phyloP scores from a whole-genome alignment of 2,329 filamentous ascomycete genomes.

The Tolypocladium tropicale region DNA sequence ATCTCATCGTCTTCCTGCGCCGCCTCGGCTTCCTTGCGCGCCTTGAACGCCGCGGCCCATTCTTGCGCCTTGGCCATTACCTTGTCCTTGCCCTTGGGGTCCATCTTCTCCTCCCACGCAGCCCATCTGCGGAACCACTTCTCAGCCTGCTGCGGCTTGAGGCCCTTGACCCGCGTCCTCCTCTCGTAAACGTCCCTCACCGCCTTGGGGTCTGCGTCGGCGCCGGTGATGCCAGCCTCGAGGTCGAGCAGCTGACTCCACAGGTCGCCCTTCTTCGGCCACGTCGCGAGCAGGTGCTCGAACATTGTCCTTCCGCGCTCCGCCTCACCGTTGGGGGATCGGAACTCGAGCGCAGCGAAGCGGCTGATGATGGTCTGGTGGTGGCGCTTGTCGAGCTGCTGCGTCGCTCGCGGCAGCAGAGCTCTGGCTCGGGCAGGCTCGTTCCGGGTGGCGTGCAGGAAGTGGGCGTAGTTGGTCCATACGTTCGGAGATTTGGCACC shows the following conservation, averaged over 20 bases:
- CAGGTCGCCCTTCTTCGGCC: slow-evolving; percentile 80
- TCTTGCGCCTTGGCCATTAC: slow-evolving; percentile 63
- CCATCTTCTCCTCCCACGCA: slow-evolving; percentile 71
- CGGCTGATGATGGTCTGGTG: slow-evolving; percentile 65
- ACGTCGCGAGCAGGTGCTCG: slow-evolving; percentile 73
- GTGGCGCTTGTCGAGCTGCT: slow-evolving; percentile 62
- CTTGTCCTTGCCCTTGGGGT: slow-evolving; percentile 55
- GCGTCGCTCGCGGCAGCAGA: slow-evolving; percentile 72
- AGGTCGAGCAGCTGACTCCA: slow-evolving; percentile 90
- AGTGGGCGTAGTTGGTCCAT: slow-evolving; percentile 92
- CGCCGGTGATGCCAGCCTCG: slow-evolving; percentile 53
- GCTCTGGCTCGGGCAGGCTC: slow-evolving; percentile 65
- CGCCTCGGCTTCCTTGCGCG: slow-evolving; percentile 29
- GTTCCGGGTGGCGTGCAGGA: slow-evolving; percentile 66
- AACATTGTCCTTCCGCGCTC: slow-evolving; percentile 94
- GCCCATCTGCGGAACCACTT: slow-evolving; percentile 90
- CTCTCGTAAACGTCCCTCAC: slow-evolving; percentile 76
- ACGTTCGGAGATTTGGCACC: slow-evolving; percentile 69
- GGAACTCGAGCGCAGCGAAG: slow-evolving; percentile 89
- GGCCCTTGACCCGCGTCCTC: slow-evolving; percentile 54
- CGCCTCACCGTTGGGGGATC: slow-evolving; percentile 67
- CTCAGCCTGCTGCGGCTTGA: slow-evolving; percentile 76
- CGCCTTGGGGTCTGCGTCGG: slow-evolving; percentile 40
- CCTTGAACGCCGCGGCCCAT: slow-evolving; percentile 49
- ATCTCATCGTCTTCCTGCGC: slow-evolving; percentile 21